phyloP scores from a whole-genome alignment of 768 basidiomycete species.

The Neoboletus brunneissimus region DNA sequence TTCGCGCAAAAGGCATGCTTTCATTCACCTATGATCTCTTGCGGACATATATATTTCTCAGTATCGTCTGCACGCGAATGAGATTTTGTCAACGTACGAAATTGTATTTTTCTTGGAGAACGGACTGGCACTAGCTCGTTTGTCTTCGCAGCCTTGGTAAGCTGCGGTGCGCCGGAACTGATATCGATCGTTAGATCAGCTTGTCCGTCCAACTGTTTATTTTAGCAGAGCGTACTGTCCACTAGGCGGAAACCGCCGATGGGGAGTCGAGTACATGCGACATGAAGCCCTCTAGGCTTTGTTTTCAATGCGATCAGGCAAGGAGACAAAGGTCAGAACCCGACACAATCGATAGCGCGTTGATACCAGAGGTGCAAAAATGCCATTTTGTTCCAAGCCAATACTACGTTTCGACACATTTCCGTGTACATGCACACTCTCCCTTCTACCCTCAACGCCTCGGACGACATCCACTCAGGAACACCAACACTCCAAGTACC shows the following conservation, averaged over 20 bases:
- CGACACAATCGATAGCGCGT: no score
- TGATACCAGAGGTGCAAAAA: background rate
- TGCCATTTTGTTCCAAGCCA: background rate
- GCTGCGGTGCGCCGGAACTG: background rate
- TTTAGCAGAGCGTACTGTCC: no score
- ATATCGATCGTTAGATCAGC: background rate
- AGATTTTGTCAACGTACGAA: no score
- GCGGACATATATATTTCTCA: background rate
- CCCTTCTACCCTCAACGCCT: background rate
- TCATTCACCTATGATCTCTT: no score
- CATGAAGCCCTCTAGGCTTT: background rate
- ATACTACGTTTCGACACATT: background rate
- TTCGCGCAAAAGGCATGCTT: background rate
- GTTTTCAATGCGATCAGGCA: background rate
- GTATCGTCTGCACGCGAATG: no score
- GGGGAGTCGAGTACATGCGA: background rate
- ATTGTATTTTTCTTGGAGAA: background rate
- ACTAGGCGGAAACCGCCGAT: background rate
- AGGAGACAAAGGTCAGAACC: no score
- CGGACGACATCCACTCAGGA: background rate
- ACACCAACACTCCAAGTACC: background rate
- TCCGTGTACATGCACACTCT: background rate
- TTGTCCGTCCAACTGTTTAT: background rate
- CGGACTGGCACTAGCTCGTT: background rate
- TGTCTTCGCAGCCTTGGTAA: background rate